Evolutionary conservation across 495 filamentous ascomycete genomes (phyloP), one percentile per base, ranked within the genome.

Genomic region (Trichoderma asperelloides): DNA sequence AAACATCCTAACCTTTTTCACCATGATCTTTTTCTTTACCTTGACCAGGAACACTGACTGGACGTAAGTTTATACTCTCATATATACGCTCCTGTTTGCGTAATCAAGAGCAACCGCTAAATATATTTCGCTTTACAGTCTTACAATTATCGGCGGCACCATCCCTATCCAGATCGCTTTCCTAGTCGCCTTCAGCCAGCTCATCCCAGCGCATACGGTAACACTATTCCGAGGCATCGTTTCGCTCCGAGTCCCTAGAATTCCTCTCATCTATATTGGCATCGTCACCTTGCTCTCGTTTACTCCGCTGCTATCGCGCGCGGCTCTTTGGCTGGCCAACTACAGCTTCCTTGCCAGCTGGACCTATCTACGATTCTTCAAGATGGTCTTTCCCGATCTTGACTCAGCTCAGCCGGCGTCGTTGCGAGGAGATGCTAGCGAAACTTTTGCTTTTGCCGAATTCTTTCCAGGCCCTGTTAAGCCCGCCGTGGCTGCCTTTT

Each of bases 131-230:
- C 71, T 68, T 57, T 63, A 60, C 77, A 95, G 89, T 40, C 78
- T 89, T 51, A 89, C 86, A 45, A 87, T 91, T 66, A 91, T 97
- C 71, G 91, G 89, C 73, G 96, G 96, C 68, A 93, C 91, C 55
- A 87, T 96, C 68, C 87, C 92, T 16, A 83, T 97, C 64, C 93
- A 97, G 77, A 91, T 90, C 40, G 92, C 91, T 68, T 98, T 97
- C 80, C 88, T 98, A 67, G 93, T 98, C 72, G 91, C 95, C 66
- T 97, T 98, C 79, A 97, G 96, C 78, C 96, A 98, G 76, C 91
- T 98, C 41, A 91, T 98, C 25, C 95, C 95, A 33, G 92, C 96
- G 74, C 95, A 98, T 78, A 98, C 95, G n/a, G 94, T 98, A 47
- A 91, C 93, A 0, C 84, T 98, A 69, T 91, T 96, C 79, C 88